Base-by-base conservation (phyloP, 2,329 filamentous ascomycete genomes). In the Colletotrichum endophyticum region DNA sequence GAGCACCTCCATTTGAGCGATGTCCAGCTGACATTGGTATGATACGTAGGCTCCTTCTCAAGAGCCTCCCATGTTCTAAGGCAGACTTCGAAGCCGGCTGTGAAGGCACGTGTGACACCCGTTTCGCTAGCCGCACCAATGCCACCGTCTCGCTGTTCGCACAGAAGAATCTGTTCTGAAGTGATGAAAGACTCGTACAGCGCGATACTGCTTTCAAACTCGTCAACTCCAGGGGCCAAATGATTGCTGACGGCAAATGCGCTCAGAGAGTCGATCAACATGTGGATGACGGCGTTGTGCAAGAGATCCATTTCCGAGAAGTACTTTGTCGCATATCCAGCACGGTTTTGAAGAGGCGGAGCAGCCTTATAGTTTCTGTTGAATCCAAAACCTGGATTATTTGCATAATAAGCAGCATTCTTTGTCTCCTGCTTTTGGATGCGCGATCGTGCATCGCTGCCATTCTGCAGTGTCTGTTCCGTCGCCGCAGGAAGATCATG, bases 11-110 rank as follows among this genome's bases (percentile, higher is more conserved):
- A 49, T 3, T 49, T 22, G n/a, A 22, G 6, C 0, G 44, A 49
- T 49, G 44, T 49, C 44, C 44, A 49, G 19, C n/a, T 49, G n/a
- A 4, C 0, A 13, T 22, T 13, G 6, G 3, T 22, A 13, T 53
- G n/a, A 5, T 6, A 22, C 7, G 11, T 49, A 0, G 11, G 1
- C 4, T 53, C 2, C 0, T 53, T 22, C 1, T 53, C 11, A 2
- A 53, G 44, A 7, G n/a, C 0, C 44, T 53, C 44, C 44, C 44
- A 53, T 1, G 3, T 8, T 13, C n/a, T 4, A 22, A 13, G 44
- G 4, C 44, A 53, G n/a, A 53, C 44, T 5, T 53, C 2, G 0
- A 53, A 53, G 0, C 44, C 44, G 0, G 44, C 44, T 2, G 44
- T 53, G 1, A 53, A 53, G 2, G 44, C 44, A 22, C 44, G 44